These are phyloP conservation scores for Begonia masoniana DNA, from an alignment of 306 rosid species.

Conservation along the genomic window DNA sequence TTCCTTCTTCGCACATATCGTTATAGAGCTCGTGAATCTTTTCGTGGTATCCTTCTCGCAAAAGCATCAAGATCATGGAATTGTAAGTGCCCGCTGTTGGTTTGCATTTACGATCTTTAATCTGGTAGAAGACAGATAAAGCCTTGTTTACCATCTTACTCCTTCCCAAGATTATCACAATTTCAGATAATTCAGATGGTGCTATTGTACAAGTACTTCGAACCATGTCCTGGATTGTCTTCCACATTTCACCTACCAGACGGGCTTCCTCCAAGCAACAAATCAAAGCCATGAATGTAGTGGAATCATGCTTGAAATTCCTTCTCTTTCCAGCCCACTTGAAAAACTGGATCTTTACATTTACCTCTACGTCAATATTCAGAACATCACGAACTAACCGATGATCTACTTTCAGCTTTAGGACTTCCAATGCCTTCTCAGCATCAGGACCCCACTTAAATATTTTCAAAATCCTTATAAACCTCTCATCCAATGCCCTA, in stretches of 20 bases:
- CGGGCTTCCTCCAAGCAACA: constrained; percentile 57
- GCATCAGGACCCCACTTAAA: constrained; percentile 97
- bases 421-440: constrained; percentile 84
- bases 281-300: constrained; percentile 58
- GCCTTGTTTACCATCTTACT: constrained; percentile 83
- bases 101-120: constrained; percentile 62
- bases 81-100: constrained; percentile 55
- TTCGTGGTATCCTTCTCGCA: constrained; percentile 79
- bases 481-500: constrained; percentile 68
- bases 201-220: constrained; percentile 31
- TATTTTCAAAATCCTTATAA: constrained; percentile 75
- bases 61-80: constrained; percentile 63
- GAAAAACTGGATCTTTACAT: constrained; percentile 68
- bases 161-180: constrained; percentile 60
- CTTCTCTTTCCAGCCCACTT: constrained; percentile 83
- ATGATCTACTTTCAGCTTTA: constrained; percentile 66
- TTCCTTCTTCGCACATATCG: constrained; percentile 66
- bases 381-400: constrained; percentile 70
- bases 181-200: constrained; percentile 59
- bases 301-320: constrained; percentile 55
- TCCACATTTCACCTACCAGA: constrained; percentile 64
- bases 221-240: constrained; percentile 70
- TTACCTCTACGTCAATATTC: constrained; percentile 62
- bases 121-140: constrained; percentile 58
- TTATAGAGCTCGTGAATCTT: constrained; percentile 82